A percentile compares a stretch with the other conserved stretches of the same genome.
phyloP scores from a whole-genome alignment of 2,329 filamentous ascomycete genomes.

The Acephala macrosclerotiorum region DNA sequence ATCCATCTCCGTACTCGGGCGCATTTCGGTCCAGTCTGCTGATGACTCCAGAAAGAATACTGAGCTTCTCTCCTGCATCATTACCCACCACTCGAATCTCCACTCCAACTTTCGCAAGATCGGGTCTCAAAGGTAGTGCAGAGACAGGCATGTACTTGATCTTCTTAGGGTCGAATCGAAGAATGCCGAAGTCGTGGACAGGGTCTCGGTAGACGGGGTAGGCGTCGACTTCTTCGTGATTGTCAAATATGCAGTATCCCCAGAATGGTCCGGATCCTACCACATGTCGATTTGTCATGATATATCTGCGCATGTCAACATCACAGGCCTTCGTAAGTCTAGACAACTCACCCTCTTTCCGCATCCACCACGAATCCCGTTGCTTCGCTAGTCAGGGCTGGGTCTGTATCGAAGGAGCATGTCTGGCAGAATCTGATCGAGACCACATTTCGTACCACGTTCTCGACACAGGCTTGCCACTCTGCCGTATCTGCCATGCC shows the following conservation, averaged over 20 bases:
- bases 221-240: slow-evolving; percentile 96
- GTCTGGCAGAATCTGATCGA: slow-evolving; percentile 99
- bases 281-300: slow-evolving; percentile 89
- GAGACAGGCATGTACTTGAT: slow-evolving; percentile 97
- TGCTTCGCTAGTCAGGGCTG: slow-evolving; percentile 91
- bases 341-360: slow-evolving; percentile 70
- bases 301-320: slow-evolving; percentile 62
- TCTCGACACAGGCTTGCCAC: slow-evolving; percentile 96
- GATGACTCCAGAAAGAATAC: slow-evolving; percentile 96
- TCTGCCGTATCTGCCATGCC: slow-evolving; percentile 69
- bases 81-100: slow-evolving; percentile 98
- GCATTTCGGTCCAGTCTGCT: slow-evolving; percentile 95
- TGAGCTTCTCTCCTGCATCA: slow-evolving; percentile 97
- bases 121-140: slow-evolving; percentile 81
- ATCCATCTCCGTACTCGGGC: slow-evolving; percentile 96
- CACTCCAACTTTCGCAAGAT: slow-evolving; percentile 86
- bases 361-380: slow-evolving; percentile 98
- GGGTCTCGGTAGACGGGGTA: slow-evolving; percentile 97
- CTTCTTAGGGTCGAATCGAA: slow-evolving; percentile 92
- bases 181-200: slow-evolving; percentile 97
- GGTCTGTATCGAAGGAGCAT: slow-evolving; percentile 96
- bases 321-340: background rate
- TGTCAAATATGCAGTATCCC: slow-evolving; percentile 98
- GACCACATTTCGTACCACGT: slow-evolving; percentile 92
- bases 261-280: slow-evolving; percentile 96